phyloP scores from a whole-genome alignment of 2,329 filamentous ascomycete species.

The Fusarium ramigenum region DNA sequence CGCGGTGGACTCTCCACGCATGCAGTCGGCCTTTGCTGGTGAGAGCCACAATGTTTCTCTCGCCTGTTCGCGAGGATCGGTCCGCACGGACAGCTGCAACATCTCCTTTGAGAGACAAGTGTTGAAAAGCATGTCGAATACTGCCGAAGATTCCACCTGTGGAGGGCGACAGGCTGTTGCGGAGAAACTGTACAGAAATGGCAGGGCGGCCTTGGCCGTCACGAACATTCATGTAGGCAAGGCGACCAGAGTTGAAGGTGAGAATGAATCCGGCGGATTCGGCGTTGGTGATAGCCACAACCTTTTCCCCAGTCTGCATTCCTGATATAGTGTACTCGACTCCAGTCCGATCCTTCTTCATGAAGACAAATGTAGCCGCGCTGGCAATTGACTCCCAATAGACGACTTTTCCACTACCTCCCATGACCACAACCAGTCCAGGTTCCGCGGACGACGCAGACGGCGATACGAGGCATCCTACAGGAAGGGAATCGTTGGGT shows the following conservation, averaged over 20 bases:
- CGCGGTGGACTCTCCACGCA: slow-evolving; percentile 88
- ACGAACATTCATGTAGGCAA: slow-evolving; percentile 86
- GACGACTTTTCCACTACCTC: slow-evolving; percentile 82
- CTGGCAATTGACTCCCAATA: slow-evolving; percentile 97
- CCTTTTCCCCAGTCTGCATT: slow-evolving; percentile 80
- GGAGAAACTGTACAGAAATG: slow-evolving; percentile 81
- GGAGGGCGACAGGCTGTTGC: slow-evolving; percentile 64
- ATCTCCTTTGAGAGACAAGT: slow-evolving; percentile 76
- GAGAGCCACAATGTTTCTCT: slow-evolving; percentile 83
- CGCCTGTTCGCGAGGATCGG: slow-evolving; percentile 75
- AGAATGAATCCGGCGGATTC: slow-evolving; percentile 89
- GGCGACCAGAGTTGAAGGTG: slow-evolving; percentile 83
- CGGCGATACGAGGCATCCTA: slow-evolving; percentile 84
- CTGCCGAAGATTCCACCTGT: slow-evolving; percentile 80
- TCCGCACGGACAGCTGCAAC: slow-evolving; percentile 83
- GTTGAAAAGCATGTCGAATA: slow-evolving; percentile 78
- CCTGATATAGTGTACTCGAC: slow-evolving; percentile 79
- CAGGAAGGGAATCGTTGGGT: slow-evolving; percentile 75
- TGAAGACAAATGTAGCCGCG: slow-evolving; percentile 83
- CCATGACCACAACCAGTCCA: slow-evolving; percentile 87
- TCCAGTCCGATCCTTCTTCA: slow-evolving; percentile 82
- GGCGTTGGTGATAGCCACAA: slow-evolving; percentile 80
- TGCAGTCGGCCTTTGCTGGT: slow-evolving; percentile 82
- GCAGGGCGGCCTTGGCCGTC: slow-evolving; percentile 87
- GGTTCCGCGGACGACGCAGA: slow-evolving; percentile 82